phyloP scores from a whole-genome alignment of 2,329 filamentous ascomycete genomes.

The Byssoonygena ceratinophila region DNA sequence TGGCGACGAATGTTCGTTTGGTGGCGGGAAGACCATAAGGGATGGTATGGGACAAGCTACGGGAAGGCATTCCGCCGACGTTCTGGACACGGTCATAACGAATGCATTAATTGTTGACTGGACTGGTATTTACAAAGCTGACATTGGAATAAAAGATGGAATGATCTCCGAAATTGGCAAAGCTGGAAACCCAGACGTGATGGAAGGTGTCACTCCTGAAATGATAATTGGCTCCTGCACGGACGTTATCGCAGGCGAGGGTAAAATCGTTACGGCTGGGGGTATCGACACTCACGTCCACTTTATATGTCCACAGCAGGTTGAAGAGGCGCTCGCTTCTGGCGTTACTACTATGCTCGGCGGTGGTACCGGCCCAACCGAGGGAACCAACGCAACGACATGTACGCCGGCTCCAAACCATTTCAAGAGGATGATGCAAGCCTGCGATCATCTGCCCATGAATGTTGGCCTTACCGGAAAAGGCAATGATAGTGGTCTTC shows the following conservation, averaged over 20 bases:
- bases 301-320: constrained; percentile 90
- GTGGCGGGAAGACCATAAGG: constrained; percentile 82
- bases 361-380: constrained; percentile 85
- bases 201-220: constrained; percentile 69
- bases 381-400: constrained; percentile 82
- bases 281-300: constrained; percentile 87
- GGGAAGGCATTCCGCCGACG: constrained; percentile 59
- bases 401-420: constrained; percentile 80
- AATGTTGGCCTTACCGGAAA: constrained; percentile 90
- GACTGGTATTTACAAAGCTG: constrained; percentile 89
- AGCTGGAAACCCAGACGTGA: constrained; percentile 92
- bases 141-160: constrained; percentile 85
- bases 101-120: constrained; percentile 88
- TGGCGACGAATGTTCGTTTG: constrained; percentile 91
- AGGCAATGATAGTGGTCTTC: constrained; percentile 68
- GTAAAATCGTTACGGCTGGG: constrained; percentile 81
- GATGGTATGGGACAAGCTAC: constrained; percentile 94
- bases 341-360: constrained; percentile 86
- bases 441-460: constrained; percentile 66
- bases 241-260: constrained; percentile 83
- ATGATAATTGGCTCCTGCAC: constrained; percentile 82
- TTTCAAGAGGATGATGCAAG: constrained; percentile 82
- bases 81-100: constrained; percentile 73
- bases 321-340: constrained; percentile 67
- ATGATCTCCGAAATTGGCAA: constrained; percentile 83